Evolutionary conservation across 345 rosid genomes (phyloP).

Genomic region (Mallotus nudiflorus): DNA sequence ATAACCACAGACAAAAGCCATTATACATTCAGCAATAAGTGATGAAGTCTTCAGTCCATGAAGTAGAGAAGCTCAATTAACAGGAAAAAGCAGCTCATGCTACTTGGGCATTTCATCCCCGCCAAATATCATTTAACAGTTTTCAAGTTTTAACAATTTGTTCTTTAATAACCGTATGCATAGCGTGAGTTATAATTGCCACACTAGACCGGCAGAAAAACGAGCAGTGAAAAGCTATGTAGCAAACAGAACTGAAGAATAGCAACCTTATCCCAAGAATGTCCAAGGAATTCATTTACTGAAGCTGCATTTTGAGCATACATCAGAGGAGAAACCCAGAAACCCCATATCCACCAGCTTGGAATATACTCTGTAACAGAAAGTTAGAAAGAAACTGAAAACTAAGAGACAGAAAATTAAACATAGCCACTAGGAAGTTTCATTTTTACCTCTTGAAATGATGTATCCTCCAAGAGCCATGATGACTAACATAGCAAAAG

Average conservation of each 20-base stretch:
- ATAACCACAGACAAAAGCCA: no score
- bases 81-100: neutral
- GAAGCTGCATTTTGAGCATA: conserved; percentile 98
- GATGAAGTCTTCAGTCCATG: neutral
- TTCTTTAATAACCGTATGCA: neutral
- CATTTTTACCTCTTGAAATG: conserved; percentile 74
- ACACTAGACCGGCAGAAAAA: neutral
- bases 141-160: neutral
- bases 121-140: neutral
- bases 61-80: neutral
- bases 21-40: no score
- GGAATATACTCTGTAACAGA: conserved; percentile 75
- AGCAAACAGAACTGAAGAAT: conserved; percentile 4
- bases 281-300: conserved; percentile 91
- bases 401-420: conserved; percentile 9
- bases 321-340: conserved; percentile 94
- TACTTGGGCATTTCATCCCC: neutral
- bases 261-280: conserved; percentile 83
- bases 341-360: conserved; percentile 99
- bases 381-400: conserved; percentile 22
- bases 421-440: neutral
- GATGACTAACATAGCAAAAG: conserved; percentile 95
- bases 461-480: conserved; percentile 98
- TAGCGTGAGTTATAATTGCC: neutral
- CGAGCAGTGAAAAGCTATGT: neutral